Evolutionary conservation across 2,329 filamentous ascomycete species (phyloP), one percentile per base, ranked within the genome.

Genomic region (Sordariomycetes sp.): DNA sequence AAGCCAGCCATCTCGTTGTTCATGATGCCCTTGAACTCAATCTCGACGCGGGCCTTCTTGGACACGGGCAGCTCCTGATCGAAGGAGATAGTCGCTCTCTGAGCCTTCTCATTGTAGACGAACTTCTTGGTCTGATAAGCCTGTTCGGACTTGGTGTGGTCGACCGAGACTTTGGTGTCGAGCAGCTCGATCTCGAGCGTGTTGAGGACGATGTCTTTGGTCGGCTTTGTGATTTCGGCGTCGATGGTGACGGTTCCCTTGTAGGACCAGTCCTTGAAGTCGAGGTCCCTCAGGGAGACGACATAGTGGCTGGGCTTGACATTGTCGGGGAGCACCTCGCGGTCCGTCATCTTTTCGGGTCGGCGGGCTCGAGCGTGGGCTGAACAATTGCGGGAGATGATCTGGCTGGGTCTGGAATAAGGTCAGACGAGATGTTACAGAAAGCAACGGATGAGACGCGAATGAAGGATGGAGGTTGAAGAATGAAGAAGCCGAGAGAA

Each of bases 1-100:
- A 94, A 94, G 26, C 88, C 87, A 39, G 85, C 82, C 86, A 94
- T 94, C 43, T 82, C 75, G 53, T 86, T 85, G 67, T 94, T 94
- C 59, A 94, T 82, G 39, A 72, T 79, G 39, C 86, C 88, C 48
- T 82, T 72, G 51, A 92, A 94, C 15, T 76, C 70, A 51, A 94
- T 74, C 30, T 70, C 66, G 27, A 94, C 59, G 5, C 68, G 54
- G 17, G 81, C 79, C 53, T 83, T 77, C 39, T 78, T 68, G 17
- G 80, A 71, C 21, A 73, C 66, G 14, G 79, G 71, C 21, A 95
- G 65, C 49, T 83, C 79, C 43, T 83, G 68, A 21, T 76, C 53
- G 55, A 98, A 94, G 45, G 68, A 66, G 46, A 98, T 70, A 36
- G 80, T 88, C 26, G 79, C 84, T 40, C 90, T 79, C 64, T 96